phyloP scores from a whole-genome alignment of 768 basidiomycete species.

The Suillus brevipes region DNA sequence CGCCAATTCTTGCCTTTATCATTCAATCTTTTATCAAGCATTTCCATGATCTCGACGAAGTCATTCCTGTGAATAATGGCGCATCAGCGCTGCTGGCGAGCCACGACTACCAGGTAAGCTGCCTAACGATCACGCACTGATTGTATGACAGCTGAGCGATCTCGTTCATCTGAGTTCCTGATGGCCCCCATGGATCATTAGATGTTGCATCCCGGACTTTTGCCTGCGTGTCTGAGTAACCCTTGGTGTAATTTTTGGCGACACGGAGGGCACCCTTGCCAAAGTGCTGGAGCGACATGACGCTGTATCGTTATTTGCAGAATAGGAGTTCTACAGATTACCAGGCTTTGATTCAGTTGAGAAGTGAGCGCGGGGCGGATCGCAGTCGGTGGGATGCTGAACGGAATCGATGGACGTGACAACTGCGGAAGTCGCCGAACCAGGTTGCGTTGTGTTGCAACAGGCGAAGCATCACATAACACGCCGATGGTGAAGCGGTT shows the following conservation, averaged over 20 bases:
- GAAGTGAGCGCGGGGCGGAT: neutral
- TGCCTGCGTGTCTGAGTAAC: constrained; percentile 92
- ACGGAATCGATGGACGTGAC: constrained; percentile 4
- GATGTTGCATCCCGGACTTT: constrained; percentile 97
- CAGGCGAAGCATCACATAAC: neutral
- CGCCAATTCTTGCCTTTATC: constrained; percentile 99
- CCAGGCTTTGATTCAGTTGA: neutral
- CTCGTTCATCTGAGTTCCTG: constrained; percentile 98
- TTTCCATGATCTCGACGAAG: constrained; percentile 99
- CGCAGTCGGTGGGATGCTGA: constrained; percentile 6
- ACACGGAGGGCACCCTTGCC: constrained; percentile 84
- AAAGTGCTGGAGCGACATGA: constrained; percentile 69
- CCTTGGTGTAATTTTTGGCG: constrained; percentile 94
- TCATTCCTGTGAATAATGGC: constrained; percentile 59
- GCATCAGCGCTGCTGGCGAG: neutral
- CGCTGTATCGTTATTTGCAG: neutral
- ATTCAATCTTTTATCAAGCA: constrained; percentile 96
- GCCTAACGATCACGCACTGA: constrained; percentile 58
- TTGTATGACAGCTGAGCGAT: constrained; percentile 96
- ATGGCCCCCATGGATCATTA: constrained; percentile 98
- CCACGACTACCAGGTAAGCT: neutral
- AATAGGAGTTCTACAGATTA: constrained; percentile 3
- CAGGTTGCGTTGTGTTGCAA: neutral
- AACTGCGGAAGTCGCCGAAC: neutral
- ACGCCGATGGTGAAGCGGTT: constrained; percentile 85